Percentiles rank a stretch among this genome's conserved stretches.
Conservation (phyloP, 1,284 basidiomycete genomes). For the Trichosporon ovoides region DNA sequence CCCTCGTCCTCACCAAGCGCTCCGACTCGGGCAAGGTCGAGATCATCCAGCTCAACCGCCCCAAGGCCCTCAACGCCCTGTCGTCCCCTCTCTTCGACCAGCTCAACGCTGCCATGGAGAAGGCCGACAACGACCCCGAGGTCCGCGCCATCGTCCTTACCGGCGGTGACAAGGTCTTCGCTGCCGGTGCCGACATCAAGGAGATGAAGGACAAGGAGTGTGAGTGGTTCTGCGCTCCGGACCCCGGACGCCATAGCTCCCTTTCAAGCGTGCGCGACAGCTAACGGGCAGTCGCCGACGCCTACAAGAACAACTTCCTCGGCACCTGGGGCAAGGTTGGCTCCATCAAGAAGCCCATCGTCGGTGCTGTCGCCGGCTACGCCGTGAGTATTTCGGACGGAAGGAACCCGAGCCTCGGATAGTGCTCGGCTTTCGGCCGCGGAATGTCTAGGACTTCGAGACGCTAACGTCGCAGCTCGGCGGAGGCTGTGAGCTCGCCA, state of each 20-base stretch:
- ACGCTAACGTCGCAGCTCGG: slow-evolving; percentile 61
- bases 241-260: too few relatives aligned
- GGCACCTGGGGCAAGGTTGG: slow-evolving; percentile 78
- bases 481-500: slow-evolving; percentile 91
- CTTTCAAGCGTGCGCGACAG: neutral
- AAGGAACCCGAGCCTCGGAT: neutral
- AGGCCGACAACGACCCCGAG: slow-evolving; percentile 65
- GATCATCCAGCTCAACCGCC: slow-evolving; percentile 89
- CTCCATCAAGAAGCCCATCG: slow-evolving; percentile 80
- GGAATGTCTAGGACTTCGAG: too few relatives aligned
- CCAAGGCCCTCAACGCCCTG: slow-evolving; percentile 92
- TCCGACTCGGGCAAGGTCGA: slow-evolving; percentile 57
- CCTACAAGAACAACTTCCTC: slow-evolving; percentile 83
- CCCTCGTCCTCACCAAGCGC: slow-evolving; percentile 41
- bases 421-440: neutral
- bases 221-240: too few relatives aligned
- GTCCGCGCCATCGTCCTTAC: slow-evolving; percentile 86
- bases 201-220: slow-evolving; percentile 70
- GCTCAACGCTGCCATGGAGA: slow-evolving; percentile 67
- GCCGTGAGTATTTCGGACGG: slow-evolving; percentile 59
- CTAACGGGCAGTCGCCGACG: slow-evolving; percentile 62
- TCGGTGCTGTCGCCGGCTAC: slow-evolving; percentile 92
- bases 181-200: slow-evolving; percentile 61
- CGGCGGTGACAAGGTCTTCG: slow-evolving; percentile 88
- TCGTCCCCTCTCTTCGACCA: slow-evolving; percentile 71